These are phyloP conservation scores for Trypanosoma rangeli DNA, from an alignment of 208 protist genomes.

Conservation along the genomic window DNA sequence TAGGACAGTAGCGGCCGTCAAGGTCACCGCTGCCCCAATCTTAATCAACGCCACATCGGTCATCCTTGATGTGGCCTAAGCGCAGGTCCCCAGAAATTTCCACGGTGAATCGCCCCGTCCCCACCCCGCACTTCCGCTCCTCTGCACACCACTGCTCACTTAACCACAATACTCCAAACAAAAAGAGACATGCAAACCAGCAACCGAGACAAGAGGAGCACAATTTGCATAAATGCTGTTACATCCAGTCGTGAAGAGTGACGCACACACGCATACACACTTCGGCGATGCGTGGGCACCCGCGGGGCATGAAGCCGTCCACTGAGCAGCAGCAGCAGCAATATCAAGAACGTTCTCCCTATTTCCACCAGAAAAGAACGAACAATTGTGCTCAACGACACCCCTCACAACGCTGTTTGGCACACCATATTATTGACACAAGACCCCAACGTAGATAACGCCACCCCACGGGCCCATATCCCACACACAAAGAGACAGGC, in stretches of 20 bases:
- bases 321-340: background rate
- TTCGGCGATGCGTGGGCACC: too few species aligned
- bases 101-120: background rate
- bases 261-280: background rate
- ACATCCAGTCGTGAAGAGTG: background rate
- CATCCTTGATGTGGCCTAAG: background rate
- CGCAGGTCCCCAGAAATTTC: background rate
- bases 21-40: conserved; percentile 27
- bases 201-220: background rate
- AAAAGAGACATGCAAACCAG: background rate
- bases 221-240: background rate
- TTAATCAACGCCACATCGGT: conserved; percentile 25
- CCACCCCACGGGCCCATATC: background rate
- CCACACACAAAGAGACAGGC: background rate
- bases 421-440: background rate
- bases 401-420: background rate
- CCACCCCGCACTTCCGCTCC: conserved; percentile 4
- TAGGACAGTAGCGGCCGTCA: conserved; percentile 49
- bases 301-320: too few species aligned
- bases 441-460: background rate
- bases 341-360: background rate
- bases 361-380: background rate
- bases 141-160: background rate
- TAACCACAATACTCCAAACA: background rate
- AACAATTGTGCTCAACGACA: background rate